These are phyloP conservation scores for Saccharomyces jurei DNA, from an alignment of 805 yeast genomes.

Conservation along the genomic window DNA sequence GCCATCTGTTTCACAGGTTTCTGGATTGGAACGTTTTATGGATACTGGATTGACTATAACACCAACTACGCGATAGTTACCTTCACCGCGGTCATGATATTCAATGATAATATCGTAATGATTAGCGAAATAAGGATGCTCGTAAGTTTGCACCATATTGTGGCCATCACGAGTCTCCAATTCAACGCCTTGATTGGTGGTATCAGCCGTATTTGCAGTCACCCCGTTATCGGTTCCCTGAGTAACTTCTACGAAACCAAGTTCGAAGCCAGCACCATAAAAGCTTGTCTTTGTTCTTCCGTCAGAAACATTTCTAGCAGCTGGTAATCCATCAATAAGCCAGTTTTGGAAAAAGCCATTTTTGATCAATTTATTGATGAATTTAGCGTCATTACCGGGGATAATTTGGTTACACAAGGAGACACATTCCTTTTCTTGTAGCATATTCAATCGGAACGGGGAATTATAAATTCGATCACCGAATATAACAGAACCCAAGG, in stretches of 20 bases:
- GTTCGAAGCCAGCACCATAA: slow-evolving; percentile 73
- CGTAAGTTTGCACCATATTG: slow-evolving; percentile 16
- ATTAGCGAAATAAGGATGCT: slow-evolving; percentile 58
- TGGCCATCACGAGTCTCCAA: slow-evolving; percentile 13
- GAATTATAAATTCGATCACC: slow-evolving; percentile 95
- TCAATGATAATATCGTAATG: slow-evolving; percentile 76
- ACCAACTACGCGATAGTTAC: slow-evolving; percentile 82
- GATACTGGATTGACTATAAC: slow-evolving; percentile 71
- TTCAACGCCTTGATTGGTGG: slow-evolving; percentile 8
- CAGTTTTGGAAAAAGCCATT: slow-evolving; percentile 86
- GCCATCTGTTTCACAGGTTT: slow-evolving; percentile 24
- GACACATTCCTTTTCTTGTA: slow-evolving; percentile 60
- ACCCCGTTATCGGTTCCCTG: slow-evolving; percentile 9
- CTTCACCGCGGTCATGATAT: slow-evolving; percentile 66
- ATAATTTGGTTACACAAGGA: slow-evolving; percentile 55
- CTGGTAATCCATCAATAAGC: slow-evolving; percentile 93
- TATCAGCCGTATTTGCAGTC: not conserved
- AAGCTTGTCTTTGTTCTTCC: slow-evolving; percentile 50
- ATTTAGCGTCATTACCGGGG: slow-evolving; percentile 57
- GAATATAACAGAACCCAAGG: slow-evolving; percentile 84
- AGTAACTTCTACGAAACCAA: slow-evolving; percentile 60
- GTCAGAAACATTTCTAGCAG: slow-evolving; percentile 58
- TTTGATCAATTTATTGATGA: slow-evolving; percentile 69
- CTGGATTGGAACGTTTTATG: slow-evolving; percentile 35
- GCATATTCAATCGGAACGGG: slow-evolving; percentile 76